Evolutionary conservation across 2,329 filamentous ascomycete species (phyloP).

Genomic region (Fusarium secorum): DNA sequence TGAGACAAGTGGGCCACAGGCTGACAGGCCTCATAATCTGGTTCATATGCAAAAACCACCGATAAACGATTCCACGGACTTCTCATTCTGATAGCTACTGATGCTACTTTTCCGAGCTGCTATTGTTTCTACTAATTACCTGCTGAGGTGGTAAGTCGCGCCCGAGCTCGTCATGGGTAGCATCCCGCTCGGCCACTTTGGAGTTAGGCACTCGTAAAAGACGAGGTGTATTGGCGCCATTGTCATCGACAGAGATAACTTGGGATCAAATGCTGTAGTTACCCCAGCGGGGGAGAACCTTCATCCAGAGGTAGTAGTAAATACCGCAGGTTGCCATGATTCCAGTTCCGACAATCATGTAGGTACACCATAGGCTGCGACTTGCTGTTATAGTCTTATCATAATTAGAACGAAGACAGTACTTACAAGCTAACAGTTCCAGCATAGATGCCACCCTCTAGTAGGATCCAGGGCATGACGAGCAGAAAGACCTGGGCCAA

Average conservation of each 20-base stretch:
- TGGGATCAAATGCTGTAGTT: constrained; percentile 65
- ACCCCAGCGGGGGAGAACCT: constrained; percentile 59
- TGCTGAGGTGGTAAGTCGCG: background rate
- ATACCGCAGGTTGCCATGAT: constrained; percentile 53
- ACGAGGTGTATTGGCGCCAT: constrained; percentile 53
- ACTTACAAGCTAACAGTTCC: constrained; percentile 72
- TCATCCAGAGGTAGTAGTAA: constrained; percentile 68
- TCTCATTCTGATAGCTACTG: background rate
- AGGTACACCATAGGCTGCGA: constrained; percentile 50
- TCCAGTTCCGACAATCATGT: background rate
- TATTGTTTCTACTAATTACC: background rate
- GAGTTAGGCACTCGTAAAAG: constrained; percentile 62
- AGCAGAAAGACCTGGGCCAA: constrained; percentile 68
- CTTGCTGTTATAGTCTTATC: background rate
- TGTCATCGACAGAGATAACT: constrained; percentile 53
- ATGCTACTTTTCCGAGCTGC: background rate
- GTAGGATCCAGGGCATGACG: constrained; percentile 77
- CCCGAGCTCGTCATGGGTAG: constrained; percentile 61
- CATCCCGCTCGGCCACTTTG: constrained; percentile 64
- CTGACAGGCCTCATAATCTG: background rate
- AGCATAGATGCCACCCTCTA: constrained; percentile 62
- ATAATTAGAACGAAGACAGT: background rate
- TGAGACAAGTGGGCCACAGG: background rate
- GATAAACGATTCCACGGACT: too few species aligned
- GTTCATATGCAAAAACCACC: background rate